These are phyloP conservation scores for Ambrosia trifida DNA, from an alignment of 129 eudicot genomes.

Conservation along the genomic window DNA sequence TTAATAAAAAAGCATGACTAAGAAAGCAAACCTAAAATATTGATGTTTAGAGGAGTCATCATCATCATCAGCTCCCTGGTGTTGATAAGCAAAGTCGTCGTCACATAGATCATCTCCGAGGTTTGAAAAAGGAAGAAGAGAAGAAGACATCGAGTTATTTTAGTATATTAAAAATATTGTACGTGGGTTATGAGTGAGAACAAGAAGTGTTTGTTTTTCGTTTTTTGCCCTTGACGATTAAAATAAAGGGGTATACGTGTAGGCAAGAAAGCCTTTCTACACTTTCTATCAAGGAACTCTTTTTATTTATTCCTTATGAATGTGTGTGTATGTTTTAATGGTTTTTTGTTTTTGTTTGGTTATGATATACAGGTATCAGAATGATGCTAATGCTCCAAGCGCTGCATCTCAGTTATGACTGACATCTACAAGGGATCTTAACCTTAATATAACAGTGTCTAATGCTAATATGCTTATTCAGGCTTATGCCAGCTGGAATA, in stretches of 20 bases:
- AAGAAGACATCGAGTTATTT: not conserved
- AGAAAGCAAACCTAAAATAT: no score
- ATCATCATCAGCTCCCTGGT: no score
- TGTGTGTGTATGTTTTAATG: not conserved
- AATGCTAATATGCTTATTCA: constrained; percentile 89
- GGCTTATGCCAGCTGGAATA: constrained; percentile 98
- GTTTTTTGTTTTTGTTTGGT: not conserved
- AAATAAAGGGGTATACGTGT: not conserved
- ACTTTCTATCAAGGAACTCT: not conserved
- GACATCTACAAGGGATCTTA: constrained; percentile 77
- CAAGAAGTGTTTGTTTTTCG: not conserved
- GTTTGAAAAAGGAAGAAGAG: no score
- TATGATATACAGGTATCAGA: constrained; percentile 67
- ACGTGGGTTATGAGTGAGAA: constrained; percentile 1
- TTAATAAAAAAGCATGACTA: no score
- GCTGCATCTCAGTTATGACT: constrained; percentile 87
- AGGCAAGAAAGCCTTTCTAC: not conserved
- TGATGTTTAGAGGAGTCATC: no score
- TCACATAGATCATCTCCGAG: no score
- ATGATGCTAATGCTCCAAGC: constrained; percentile 73
- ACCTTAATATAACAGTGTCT: constrained; percentile 76
- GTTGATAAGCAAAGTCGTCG: no score
- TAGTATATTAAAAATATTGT: not conserved
- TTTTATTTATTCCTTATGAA: not conserved
- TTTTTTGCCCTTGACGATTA: not conserved